phyloP scores from a whole-genome alignment of 2,329 filamentous ascomycete genomes.

The Xylaria multiplex region DNA sequence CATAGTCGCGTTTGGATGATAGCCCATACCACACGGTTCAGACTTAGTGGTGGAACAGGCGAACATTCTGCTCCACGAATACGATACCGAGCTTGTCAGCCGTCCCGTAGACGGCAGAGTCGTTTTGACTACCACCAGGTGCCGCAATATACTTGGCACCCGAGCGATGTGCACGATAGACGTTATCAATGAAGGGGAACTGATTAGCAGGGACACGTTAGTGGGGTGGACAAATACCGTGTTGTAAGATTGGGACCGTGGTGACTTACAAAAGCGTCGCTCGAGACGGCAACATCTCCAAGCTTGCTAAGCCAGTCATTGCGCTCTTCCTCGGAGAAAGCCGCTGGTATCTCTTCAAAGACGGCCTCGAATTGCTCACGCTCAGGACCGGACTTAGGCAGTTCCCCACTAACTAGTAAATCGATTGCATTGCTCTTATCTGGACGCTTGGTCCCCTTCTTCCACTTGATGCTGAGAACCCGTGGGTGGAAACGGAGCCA shows the following conservation, averaged over 20 bases:
- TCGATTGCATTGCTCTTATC: constrained; percentile 99
- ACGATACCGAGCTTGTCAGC: constrained; percentile 92
- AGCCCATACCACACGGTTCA: background rate
- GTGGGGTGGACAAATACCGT: background rate
- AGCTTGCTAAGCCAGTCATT: constrained; percentile 87
- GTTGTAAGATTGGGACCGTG: background rate
- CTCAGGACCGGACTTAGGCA: constrained; percentile 85
- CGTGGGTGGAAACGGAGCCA: constrained; percentile 98
- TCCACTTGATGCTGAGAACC: constrained; percentile 90
- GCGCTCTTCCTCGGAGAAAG: constrained; percentile 86
- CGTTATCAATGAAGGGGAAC: constrained; percentile 99
- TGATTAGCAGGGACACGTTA: constrained; percentile 48
- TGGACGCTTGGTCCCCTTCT: constrained; percentile 94
- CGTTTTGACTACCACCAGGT: constrained; percentile 89
- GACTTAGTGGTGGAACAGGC: constrained; percentile 91
- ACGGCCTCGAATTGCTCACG: constrained; percentile 85
- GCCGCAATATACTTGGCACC: constrained; percentile 97
- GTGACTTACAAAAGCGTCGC: constrained; percentile 90
- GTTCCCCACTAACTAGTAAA: constrained; percentile 88
- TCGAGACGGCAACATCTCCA: constrained; percentile 83
- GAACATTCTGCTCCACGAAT: constrained; percentile 93
- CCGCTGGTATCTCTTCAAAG: constrained; percentile 86
- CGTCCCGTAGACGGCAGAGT: constrained; percentile 82
- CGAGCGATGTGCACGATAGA: constrained; percentile 88
- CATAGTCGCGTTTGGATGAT: background rate